phyloP scores from a whole-genome alignment of 129 eudicot species.

The Gnaphalium uliginosum region DNA sequence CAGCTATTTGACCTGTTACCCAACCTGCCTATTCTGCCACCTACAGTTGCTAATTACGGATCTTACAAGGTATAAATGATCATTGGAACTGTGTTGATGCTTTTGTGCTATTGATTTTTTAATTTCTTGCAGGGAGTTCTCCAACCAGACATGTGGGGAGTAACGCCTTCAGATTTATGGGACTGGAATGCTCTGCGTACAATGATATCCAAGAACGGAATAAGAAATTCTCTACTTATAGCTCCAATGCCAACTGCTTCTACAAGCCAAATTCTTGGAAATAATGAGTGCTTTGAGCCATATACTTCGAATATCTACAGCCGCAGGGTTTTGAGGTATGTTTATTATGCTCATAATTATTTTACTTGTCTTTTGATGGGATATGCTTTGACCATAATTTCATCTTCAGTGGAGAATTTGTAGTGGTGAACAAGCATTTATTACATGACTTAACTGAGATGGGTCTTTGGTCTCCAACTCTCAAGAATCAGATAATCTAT shows the following conservation, averaged over 20 bases:
- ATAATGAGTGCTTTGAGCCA: conserved; percentile 96
- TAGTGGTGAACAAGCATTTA: conserved; percentile 95
- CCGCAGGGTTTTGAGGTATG: conserved; percentile 88
- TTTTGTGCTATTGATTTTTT: neutral
- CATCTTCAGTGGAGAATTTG: conserved; percentile 88
- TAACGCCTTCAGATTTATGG: conserved; percentile 84
- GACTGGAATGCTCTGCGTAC: conserved; percentile 78
- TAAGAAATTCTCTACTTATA: conserved; percentile 87
- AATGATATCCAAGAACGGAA: conserved; percentile 67
- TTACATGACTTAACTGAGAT: conserved; percentile 87
- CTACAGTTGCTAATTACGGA: neutral
- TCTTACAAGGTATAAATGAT: neutral
- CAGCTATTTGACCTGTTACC: neutral
- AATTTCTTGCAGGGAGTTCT: conserved; percentile 65
- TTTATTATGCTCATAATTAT: neutral
- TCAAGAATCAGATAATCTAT: conserved; percentile 80
- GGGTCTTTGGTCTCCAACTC: conserved; percentile 88
- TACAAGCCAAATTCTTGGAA: conserved; percentile 98
- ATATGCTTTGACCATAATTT: neutral
- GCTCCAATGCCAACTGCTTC: conserved; percentile 99
- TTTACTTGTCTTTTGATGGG: neutral
- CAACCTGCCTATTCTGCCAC: neutral
- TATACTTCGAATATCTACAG: conserved; percentile 95
- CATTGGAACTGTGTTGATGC: neutral
- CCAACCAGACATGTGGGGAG: conserved; percentile 99